A percentile compares a stretch with the other conserved stretches of the same genome.
phyloP scores from a whole-genome alignment of 345 rosid genomes.

The Eucalyptus regnans region DNA sequence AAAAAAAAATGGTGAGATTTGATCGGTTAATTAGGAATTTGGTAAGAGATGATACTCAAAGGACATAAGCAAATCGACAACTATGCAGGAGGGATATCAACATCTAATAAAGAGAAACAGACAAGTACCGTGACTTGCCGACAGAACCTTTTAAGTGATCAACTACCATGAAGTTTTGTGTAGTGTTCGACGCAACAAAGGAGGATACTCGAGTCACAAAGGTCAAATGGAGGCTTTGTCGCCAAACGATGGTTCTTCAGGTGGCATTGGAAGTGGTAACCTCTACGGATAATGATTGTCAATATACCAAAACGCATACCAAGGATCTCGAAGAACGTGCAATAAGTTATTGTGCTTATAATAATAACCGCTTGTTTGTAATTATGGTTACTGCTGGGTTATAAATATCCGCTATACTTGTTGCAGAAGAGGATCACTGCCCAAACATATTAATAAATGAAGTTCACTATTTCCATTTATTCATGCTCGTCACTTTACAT shows the following conservation, averaged over 20 bases:
- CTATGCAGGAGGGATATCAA: neutral
- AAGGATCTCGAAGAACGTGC: neutral
- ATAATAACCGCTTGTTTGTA: neutral
- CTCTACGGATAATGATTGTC: neutral
- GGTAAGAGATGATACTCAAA: neutral
- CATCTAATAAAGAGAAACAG: neutral
- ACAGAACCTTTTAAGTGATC: neutral
- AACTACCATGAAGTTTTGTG: neutral
- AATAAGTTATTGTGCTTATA: neutral
- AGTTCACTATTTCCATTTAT: neutral
- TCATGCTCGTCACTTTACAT: neutral
- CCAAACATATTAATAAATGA: neutral
- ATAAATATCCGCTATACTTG: neutral
- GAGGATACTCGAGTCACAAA: neutral
- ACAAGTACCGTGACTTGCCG: neutral
- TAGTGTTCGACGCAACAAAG: neutral
- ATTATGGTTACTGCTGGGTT: neutral
- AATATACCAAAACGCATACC: neutral
- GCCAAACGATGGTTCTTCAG: neutral
- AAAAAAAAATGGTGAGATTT: neutral
- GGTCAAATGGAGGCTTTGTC: neutral
- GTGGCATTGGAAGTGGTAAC: neutral
- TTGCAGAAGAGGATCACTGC: neutral
- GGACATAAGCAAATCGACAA: neutral
- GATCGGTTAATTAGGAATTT: neutral